These are phyloP conservation scores for Lasiodiplodia theobromae DNA, from an alignment of 2,329 filamentous ascomycete genomes.

Conservation along the genomic window DNA sequence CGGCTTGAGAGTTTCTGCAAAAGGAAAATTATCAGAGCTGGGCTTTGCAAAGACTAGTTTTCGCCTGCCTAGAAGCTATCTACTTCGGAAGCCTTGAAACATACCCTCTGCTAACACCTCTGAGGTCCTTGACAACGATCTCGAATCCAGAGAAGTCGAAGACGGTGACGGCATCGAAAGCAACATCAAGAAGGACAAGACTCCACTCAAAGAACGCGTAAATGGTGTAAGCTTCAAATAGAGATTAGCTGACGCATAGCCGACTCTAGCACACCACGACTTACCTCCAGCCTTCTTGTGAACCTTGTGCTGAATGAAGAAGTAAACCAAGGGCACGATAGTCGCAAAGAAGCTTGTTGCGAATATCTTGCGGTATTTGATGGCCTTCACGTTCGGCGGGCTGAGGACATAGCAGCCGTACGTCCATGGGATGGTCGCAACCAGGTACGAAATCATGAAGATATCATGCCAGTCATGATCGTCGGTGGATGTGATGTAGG, in stretches of 20 bases:
- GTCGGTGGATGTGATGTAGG: constrained; percentile 97
- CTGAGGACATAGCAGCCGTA: constrained; percentile 87
- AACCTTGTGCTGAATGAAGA: constrained; percentile 98
- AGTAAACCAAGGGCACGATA: constrained; percentile 89
- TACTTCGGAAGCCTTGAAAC: constrained; percentile 95
- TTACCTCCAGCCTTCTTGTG: constrained; percentile 91
- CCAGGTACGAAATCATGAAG: constrained; percentile 98
- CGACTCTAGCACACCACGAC: constrained; percentile 69
- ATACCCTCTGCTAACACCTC: constrained; percentile 96
- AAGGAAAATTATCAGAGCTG: constrained; percentile 43
- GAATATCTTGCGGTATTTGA: constrained; percentile 88
- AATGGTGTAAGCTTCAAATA: constrained; percentile 82
- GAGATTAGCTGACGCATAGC: constrained; percentile 1
- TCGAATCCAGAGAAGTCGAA: constrained; percentile 92
- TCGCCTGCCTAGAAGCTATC: constrained; percentile 58
- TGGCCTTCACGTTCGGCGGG: constrained; percentile 79
- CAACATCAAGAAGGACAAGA: constrained; percentile 92
- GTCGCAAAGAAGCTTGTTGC: constrained; percentile 88
- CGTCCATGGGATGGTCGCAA: constrained; percentile 95
- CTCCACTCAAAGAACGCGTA: constrained; percentile 99
- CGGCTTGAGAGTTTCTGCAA: constrained; percentile 58
- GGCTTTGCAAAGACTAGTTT: constrained; percentile 42
- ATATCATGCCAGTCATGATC: constrained; percentile 99
- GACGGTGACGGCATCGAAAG: constrained; percentile 92
- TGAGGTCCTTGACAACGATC: constrained; percentile 85